Evolutionary conservation across 139 green algal genomes (phyloP).

Genomic region (Micractinium conductrix): DNA sequence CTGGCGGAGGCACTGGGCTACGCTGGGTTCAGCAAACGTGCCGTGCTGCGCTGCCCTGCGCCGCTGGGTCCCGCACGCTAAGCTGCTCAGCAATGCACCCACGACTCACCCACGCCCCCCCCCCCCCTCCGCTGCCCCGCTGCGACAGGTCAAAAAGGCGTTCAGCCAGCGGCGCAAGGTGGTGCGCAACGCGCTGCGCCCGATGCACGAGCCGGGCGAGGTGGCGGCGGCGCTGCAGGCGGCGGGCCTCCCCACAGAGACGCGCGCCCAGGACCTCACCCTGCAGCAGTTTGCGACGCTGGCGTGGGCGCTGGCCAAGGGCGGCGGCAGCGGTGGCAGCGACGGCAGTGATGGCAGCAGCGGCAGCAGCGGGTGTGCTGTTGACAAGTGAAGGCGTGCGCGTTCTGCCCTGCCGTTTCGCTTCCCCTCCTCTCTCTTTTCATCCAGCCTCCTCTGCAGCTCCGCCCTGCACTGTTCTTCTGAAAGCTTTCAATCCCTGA

Average conservation of each 20-base stretch:
- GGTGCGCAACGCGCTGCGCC: slow-evolving; percentile 43
- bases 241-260: slow-evolving; percentile 15
- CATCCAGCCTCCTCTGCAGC: too few species aligned
- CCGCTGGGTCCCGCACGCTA: too few species aligned
- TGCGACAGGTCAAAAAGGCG: slow-evolving; percentile 30
- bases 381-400: too few species aligned
- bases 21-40: too few species aligned
- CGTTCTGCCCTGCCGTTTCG: too few species aligned
- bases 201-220: slow-evolving; percentile 9
- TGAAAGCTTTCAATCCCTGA: too few species aligned
- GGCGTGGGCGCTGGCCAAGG: slow-evolving; percentile 34
- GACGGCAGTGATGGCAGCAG: background rate
- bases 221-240: slow-evolving; percentile 20
- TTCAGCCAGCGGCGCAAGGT: slow-evolving; percentile 51
- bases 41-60: too few species aligned
- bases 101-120: background rate
- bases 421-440: too few species aligned
- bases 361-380: background rate
- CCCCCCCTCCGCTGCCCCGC: background rate
- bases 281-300: slow-evolving; percentile 40
- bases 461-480: too few species aligned
- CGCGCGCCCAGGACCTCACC: slow-evolving; percentile 35
- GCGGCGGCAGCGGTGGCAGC: background rate
- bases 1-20: too few species aligned
- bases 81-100: too few species aligned